phyloP scores from a whole-genome alignment of 2,329 filamentous ascomycete genomes.

The Trichoderma aggressivum region DNA sequence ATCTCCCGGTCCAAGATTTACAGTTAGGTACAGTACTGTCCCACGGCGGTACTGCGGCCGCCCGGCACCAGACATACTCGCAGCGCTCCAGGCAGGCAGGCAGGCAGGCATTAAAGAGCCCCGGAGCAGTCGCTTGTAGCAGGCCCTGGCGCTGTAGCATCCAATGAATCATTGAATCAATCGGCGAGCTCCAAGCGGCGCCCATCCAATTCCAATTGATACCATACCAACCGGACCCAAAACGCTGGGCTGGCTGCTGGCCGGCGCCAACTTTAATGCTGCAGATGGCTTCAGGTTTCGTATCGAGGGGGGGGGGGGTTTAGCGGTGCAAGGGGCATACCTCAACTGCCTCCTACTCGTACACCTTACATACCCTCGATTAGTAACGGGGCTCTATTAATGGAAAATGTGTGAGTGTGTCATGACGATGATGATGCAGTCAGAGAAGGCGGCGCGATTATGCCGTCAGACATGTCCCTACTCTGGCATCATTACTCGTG shows the following conservation, averaged over 20 bases:
- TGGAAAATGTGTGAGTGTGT: not conserved
- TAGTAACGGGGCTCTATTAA: not conserved
- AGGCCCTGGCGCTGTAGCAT: not conserved
- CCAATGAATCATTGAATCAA: not conserved
- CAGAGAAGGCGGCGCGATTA: not conserved
- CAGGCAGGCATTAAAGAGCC: not conserved
- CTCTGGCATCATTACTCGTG: constrained; percentile 3
- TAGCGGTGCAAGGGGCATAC: not conserved
- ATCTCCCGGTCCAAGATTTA: not conserved
- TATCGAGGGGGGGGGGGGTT: not conserved
- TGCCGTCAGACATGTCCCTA: not conserved
- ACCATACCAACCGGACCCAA: not conserved
- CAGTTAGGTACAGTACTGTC: no score
- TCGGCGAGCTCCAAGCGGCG: not conserved
- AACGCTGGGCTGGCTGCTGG: constrained; percentile 15
- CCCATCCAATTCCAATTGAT: not conserved
- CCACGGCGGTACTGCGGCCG: not conserved
- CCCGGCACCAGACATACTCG: no score
- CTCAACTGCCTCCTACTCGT: not conserved
- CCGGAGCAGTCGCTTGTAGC: not conserved
- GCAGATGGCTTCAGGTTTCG: not conserved
- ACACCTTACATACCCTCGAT: not conserved
- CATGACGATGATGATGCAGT: not conserved
- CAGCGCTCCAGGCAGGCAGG: not conserved
- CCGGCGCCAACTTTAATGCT: not conserved